Base-by-base conservation (phyloP, 1,284 basidiomycete species). In the Schizophyllum commune region DNA sequence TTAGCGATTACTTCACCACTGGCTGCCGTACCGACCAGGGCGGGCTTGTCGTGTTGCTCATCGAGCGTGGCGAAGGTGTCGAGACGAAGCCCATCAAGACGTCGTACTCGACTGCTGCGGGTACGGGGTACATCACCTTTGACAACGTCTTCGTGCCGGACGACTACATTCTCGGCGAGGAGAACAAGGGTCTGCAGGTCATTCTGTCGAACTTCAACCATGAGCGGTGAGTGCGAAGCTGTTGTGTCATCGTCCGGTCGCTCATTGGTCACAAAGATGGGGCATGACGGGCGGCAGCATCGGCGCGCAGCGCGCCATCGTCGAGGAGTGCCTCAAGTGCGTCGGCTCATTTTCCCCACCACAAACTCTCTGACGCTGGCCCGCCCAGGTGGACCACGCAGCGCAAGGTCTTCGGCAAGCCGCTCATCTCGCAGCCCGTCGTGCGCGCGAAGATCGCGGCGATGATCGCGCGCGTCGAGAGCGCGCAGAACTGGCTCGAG, bases 81-180 rank as follows among this genome's bases (percentile, higher is more conserved):
- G 85, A 89, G 69, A 96, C 94, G 2, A 89, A 88, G 70, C 82
- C 80, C 51, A 94, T 97, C 77, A 94, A 93, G 74, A 94, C 92
- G 47, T 60, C 63, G 64, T 92, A 94, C 74, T 91, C 89, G 1
- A 64, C 84, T 3, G 75, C 89, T 2, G 89, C 91, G 1, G 91
- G 92, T 7, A 95, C 92, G 0, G 91, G 91, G 6, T 95, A 86
- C 71, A 82, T 96, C 67, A 94, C 89, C 0, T 95, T 94, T 69
- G 91, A 94, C 72, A 89, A 95, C 65, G 91, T 93, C 65, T 84
- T 85, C 68, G 91, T 94, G 0, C 93, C 93, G 6, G 80, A 89
- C n/a, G 88, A 86, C 69, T 90, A 96, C 75, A 89, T 92, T 32
- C 82, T 97, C 53, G 94, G 94, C 17, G 81, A 86, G 66, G 92